These are phyloP conservation scores for Prunella vulgaris DNA, from an alignment of 257 asterid genomes.

Conservation along the genomic window DNA sequence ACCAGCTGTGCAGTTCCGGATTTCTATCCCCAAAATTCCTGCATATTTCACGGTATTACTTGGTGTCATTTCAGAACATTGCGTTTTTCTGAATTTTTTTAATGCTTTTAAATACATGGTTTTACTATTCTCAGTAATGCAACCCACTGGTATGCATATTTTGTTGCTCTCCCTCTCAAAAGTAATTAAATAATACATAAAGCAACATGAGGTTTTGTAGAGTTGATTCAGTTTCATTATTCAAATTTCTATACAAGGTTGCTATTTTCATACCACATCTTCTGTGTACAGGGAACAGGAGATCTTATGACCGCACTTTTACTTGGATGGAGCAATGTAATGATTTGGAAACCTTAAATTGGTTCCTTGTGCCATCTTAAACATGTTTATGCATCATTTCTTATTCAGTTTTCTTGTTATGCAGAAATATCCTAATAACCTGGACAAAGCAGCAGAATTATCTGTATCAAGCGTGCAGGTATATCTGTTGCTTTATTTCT, in stretches of 20 bases:
- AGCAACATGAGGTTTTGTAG: background rate
- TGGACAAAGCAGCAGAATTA: slow-evolving; percentile 89
- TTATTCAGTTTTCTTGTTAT: slow-evolving; percentile 22
- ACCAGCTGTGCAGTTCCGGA: slow-evolving; percentile 80
- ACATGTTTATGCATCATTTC: slow-evolving; percentile 12
- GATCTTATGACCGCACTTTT: slow-evolving; percentile 84
- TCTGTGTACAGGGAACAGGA: slow-evolving; percentile 89
- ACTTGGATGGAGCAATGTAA: slow-evolving; percentile 99
- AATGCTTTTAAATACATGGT: too few species aligned
- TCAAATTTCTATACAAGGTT: background rate
- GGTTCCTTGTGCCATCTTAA: slow-evolving; percentile 6
- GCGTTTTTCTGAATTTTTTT: background rate
- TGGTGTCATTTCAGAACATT: background rate
- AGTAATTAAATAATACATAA: background rate
- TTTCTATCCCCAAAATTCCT: slow-evolving; percentile 86
- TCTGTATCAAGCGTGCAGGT: slow-evolving; percentile 98
- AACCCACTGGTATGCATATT: too few species aligned
- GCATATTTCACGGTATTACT: slow-evolving; percentile 89
- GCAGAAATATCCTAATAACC: slow-evolving; percentile 89
- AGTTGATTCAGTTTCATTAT: background rate
- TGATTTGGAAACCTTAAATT: slow-evolving; percentile 14
- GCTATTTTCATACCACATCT: slow-evolving; percentile 1
- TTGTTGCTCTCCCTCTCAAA: background rate
- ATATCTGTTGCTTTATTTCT: slow-evolving; percentile 8
- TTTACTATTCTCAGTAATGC: too few species aligned